These are phyloP conservation scores for Warburgia ugandensis DNA, from an alignment of 164 flowering plant genomes.

Conservation along the genomic window DNA sequence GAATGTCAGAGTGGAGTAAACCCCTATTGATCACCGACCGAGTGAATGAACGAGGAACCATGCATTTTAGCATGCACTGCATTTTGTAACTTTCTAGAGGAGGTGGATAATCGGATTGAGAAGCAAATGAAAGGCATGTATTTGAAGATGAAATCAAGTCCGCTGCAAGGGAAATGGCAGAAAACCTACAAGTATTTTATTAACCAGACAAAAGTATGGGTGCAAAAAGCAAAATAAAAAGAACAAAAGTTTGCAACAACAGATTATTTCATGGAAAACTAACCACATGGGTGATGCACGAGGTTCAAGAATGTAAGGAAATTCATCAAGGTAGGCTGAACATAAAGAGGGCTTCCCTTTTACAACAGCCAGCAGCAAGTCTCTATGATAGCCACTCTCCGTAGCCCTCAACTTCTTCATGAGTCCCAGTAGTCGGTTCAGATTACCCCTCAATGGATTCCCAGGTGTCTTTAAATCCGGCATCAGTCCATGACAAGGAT, in stretches of 20 bases:
- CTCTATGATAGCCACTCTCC: constrained; percentile 55
- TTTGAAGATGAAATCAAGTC: constrained; percentile 57
- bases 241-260: not conserved
- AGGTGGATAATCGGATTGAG: constrained; percentile 23
- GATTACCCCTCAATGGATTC: constrained; percentile 63
- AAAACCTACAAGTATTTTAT: constrained; percentile 63
- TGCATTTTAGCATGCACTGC: constrained; percentile 58
- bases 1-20: constrained; percentile 60
- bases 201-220: constrained; percentile 4
- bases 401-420: constrained; percentile 86
- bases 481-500: constrained; percentile 88
- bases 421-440: constrained; percentile 54
- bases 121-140: constrained; percentile 25
- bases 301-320: constrained; percentile 83
- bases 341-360: constrained; percentile 56
- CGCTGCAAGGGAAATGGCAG: constrained; percentile 65
- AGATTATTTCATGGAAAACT: constrained; percentile 20
- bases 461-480: constrained; percentile 46
- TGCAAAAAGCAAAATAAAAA: constrained; percentile 2
- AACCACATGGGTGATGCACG: constrained; percentile 63
- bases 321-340: constrained; percentile 72
- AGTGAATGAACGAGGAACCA: constrained; percentile 59
- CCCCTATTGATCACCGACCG: constrained; percentile 72
- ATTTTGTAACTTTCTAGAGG: constrained; percentile 33
- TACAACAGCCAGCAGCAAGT: constrained; percentile 67